A percentile compares a stretch with the other conserved stretches of the same genome.
phyloP scores from a whole-genome alignment of 768 basidiomycete genomes.

The Russula emetica region DNA sequence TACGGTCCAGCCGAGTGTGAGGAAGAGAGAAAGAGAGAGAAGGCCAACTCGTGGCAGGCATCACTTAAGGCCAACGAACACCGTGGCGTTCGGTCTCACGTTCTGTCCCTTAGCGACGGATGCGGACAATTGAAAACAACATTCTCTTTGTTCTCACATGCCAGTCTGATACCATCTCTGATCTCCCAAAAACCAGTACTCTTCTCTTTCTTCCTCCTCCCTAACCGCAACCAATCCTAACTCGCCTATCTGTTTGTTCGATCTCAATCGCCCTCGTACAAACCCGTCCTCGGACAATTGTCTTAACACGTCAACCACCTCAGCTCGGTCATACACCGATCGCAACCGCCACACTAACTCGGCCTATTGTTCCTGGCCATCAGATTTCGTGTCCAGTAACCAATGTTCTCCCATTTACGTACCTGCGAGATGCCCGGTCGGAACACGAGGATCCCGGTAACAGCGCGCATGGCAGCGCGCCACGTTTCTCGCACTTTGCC shows the following conservation, averaged over 20 bases:
- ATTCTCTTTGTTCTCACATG: no score
- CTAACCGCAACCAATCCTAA: constrained; percentile 38
- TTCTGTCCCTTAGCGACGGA: neutral
- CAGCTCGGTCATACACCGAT: constrained; percentile 70
- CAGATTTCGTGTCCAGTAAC: neutral
- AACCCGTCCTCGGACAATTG: constrained; percentile 52
- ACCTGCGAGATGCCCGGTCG: constrained; percentile 75
- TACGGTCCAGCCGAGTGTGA: constrained; percentile 25
- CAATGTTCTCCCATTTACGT: constrained; percentile 29
- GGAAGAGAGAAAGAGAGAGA: neutral
- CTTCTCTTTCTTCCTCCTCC: constrained; percentile 47
- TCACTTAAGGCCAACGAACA: no score
- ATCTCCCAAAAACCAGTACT: constrained; percentile 56
- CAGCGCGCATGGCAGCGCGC: constrained; percentile 66
- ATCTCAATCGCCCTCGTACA: constrained; percentile 37
- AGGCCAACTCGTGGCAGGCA: no score
- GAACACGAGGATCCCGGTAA: constrained; percentile 60
- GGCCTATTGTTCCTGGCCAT: constrained; percentile 39
- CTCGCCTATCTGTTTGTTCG: constrained; percentile 21
- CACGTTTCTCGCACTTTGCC: constrained; percentile 56
- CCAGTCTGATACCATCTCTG: constrained; percentile 61
- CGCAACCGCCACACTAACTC: constrained; percentile 71
- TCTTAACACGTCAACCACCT: constrained; percentile 58
- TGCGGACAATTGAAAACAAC: neutral
- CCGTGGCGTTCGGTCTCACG: no score